Base-by-base conservation (phyloP, 352 stramenopile species). In the Globisporangium viniferum region DNA sequence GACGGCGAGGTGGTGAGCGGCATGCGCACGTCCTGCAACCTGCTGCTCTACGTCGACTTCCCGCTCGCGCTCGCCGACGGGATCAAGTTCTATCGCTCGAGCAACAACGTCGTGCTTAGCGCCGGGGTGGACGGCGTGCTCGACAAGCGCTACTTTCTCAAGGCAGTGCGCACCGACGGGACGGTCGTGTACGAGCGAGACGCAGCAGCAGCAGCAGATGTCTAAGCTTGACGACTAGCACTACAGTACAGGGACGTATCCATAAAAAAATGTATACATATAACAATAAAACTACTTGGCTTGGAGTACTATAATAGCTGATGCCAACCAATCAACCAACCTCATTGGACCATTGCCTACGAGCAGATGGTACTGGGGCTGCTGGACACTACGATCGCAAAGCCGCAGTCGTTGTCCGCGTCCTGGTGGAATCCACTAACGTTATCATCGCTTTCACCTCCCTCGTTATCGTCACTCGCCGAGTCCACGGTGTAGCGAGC, bases 51-150 rank as follows among this genome's bases (percentile, higher is more conserved):
- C 66, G 67, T 95, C 9, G 82, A 95, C 68, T 76, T 86, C 15
- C 59, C 67, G 3, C 70, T 70, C 46, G 88, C 86, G 14, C 67
- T 95, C 59, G 57, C 36, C 0, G 86, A 93, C 55, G 85, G 86
- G 8, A 88, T 95, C 68, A 85, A 80, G 72, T 94, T 95, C 65
- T 95, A 82, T 66, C 86, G 82, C 39, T 95, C 88, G 7, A 93
- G 79, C 64, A 95, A 95, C 68, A 93, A 94, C 67, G 88, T 95
- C 24, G 70, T 95, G 27, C 63, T 95, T 35, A 94, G 79, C 72
- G 76, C 85, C 1, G 88, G 88, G 0, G 33, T 78, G 18, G 80
- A 71, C 0, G 88, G 88, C 0, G 66, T 82, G 1, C 79, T 95
- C 41, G 65, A 79, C 6, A 62, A 59, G 7, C 58, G 56, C 39